Evolutionary conservation across 2,329 filamentous ascomycete genomes (phyloP), one percentile per base, ranked within the genome.

Genomic region (Ascosphaera pollenicola): DNA sequence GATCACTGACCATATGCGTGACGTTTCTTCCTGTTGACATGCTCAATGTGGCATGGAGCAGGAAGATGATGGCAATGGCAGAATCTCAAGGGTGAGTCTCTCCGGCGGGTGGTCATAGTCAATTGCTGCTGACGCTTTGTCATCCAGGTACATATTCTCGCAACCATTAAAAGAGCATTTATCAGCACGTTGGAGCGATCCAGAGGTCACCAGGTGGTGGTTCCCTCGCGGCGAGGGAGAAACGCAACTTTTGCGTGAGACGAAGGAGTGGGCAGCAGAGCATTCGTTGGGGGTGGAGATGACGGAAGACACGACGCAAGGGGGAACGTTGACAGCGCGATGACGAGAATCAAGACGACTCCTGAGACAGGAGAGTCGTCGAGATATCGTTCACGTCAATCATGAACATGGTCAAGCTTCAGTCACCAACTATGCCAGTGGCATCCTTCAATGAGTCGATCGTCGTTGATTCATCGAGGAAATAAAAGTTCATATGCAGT

Each of bases 191-290:
- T 93, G 89, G 66, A 64, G 69, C 43, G 70, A 81, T 35, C 68
- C 72, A 11, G 73, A 75, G 16, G 73, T 84, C 39, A 70, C 71
- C 35, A 67, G 76, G 41, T 94, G 84, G 82, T 98, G 89, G 89
- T 68, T 94, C 2, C 81, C 84, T 2, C 70, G 89, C 53, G 72
- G 82, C 44, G 78, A 87, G 59, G 73, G 71, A 2, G 79, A 79
- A 49, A 76, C 71, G 8, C 69, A 71, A 1, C 70, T 91, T 34
- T 66, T 94, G 40, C 75, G 75, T 39, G 77, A 70, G 40, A 75
- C 93, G 44, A 77, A 85, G 16, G 69, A 73, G 34, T 85, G 93
- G 57, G 81, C 84, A 19, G 75, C 81, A 48, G 81, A 89, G 46
- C 71, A 32, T n/a, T 32, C 30, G 6, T n/a, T 32, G 11, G 30